Evolutionary conservation across 2,329 filamentous ascomycete genomes (phyloP).

Genomic region (Orbilia ellipsospora): DNA sequence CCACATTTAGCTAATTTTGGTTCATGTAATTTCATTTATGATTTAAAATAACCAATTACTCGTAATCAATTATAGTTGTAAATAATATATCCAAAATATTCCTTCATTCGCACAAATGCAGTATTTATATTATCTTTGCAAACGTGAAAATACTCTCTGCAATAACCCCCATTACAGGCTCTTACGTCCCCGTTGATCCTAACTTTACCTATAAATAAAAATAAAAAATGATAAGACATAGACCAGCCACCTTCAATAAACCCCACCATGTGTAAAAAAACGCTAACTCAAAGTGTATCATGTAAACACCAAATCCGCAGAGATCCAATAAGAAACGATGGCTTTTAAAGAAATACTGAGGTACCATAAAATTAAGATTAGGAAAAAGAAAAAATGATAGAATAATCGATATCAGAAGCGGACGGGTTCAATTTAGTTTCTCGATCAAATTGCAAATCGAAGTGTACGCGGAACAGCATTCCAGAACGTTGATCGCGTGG

Average conservation of each 20-base stretch:
- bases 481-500: conserved; percentile 41
- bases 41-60: too few relatives aligned
- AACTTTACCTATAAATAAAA: background rate
- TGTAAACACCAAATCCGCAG: conserved; percentile 6
- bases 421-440: conserved; percentile 34
- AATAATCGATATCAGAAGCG: background rate
- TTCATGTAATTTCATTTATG: too few relatives aligned
- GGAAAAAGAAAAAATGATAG: conserved; percentile 2
- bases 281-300: conserved; percentile 1
- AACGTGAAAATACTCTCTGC: too few relatives aligned
- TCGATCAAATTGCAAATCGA: conserved; percentile 54
- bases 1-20: too few relatives aligned
- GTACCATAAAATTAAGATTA: background rate
- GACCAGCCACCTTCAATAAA: too few relatives aligned
- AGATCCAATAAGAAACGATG: conserved; percentile 8
- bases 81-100: too few relatives aligned
- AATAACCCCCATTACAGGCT: too few relatives aligned
- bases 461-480: conserved; percentile 53
- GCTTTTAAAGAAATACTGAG: conserved; percentile 23
- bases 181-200: too few relatives aligned
- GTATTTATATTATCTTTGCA: too few relatives aligned
- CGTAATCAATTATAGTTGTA: too few relatives aligned
- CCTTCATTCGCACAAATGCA: too few relatives aligned
- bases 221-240: background rate
- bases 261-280: too few relatives aligned